Evolutionary conservation across 2,329 filamentous ascomycete species (phyloP).

Genomic region (Claviceps sp.): DNA sequence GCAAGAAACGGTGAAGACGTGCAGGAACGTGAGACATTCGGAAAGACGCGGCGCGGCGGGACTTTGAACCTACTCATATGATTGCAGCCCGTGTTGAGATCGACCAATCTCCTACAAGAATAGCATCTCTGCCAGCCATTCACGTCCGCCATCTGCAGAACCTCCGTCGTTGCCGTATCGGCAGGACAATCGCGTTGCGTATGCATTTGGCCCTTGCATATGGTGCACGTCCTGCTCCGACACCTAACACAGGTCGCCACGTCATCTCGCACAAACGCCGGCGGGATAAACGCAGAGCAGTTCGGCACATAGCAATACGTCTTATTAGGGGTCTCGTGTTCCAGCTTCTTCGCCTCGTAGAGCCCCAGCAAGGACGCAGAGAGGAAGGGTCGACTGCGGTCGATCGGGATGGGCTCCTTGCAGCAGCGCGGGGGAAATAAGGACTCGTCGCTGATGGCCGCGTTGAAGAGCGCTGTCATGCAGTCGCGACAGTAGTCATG

Average conservation of each 20-base stretch:
- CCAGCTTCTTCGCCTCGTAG: constrained; percentile 32
- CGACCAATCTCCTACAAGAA: constrained; percentile 31
- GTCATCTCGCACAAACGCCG: constrained; percentile 15
- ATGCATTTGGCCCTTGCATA: constrained; percentile 36
- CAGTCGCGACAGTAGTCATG: constrained; percentile 41
- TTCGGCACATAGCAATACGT: constrained; percentile 33
- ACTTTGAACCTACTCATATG: constrained; percentile 35
- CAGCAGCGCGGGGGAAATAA: constrained; percentile 45
- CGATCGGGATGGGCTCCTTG: constrained; percentile 24
- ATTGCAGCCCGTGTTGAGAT: constrained; percentile 35
- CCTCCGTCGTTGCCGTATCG: constrained; percentile 24
- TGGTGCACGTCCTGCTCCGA: constrained; percentile 28
- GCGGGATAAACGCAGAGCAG: constrained; percentile 35
- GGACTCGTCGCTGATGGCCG: constrained; percentile 32
- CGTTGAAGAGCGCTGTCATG: constrained; percentile 28
- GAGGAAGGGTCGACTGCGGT: constrained; percentile 22
- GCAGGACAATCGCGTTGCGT: constrained; percentile 29
- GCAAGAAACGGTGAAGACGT: not conserved
- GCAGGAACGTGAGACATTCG: not conserved
- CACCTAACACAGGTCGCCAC: constrained; percentile 31
- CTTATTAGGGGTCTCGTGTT: constrained; percentile 32
- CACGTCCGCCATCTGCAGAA: constrained; percentile 25
- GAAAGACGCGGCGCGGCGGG: not conserved
- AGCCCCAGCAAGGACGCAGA: constrained; percentile 16
- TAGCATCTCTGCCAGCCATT: constrained; percentile 39